Percentiles rank a stretch among this genome's conserved stretches.
Conservation (phyloP, 1,139 yeast species). For the Geotrichum reessii region DNA sequence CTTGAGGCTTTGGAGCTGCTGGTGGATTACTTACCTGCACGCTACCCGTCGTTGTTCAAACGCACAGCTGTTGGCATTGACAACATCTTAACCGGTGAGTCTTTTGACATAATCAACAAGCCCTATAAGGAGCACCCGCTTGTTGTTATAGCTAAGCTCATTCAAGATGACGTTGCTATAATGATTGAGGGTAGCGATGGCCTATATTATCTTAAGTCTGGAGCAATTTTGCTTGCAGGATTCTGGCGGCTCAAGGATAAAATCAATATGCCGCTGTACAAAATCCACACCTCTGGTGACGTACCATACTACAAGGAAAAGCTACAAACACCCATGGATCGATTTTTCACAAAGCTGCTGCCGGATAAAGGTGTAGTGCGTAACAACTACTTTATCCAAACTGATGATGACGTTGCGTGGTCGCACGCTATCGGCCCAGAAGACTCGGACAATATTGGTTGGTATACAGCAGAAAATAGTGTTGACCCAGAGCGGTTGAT, state of each 20-base stretch:
- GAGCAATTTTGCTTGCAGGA: conserved; percentile 53
- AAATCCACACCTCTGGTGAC: conserved; percentile 58
- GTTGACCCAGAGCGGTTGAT: conserved; percentile 42
- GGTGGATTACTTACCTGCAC: conserved; percentile 46
- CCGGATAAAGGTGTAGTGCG: conserved; percentile 56
- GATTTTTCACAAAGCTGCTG: conserved; percentile 51
- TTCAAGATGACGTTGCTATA: conserved; percentile 65
- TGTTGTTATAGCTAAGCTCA: conserved; percentile 50
- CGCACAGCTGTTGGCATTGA: conserved; percentile 40
- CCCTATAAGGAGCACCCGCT: conserved; percentile 49
- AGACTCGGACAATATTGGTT: conserved; percentile 36
- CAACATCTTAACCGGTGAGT: conserved; percentile 52
- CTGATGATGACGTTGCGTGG: conserved; percentile 61
- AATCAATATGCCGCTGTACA: conserved; percentile 42
- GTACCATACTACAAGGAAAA: conserved; percentile 59
- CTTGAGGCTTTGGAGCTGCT: conserved; percentile 52
- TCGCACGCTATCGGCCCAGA: conserved; percentile 58
- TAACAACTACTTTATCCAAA: conserved; percentile 61
- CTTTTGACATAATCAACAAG: conserved; percentile 36
- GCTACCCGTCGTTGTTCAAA: conserved; percentile 54
- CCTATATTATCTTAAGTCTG: conserved; percentile 51
- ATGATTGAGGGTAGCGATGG: conserved; percentile 58
- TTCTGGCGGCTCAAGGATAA: conserved; percentile 58
- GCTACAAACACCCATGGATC: conserved; percentile 58
- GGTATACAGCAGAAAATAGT: conserved; percentile 49